Evolutionary conservation across 2,329 filamentous ascomycete species (phyloP), one percentile per base, ranked within the genome.

Genomic region (Alternaria consortialis): DNA sequence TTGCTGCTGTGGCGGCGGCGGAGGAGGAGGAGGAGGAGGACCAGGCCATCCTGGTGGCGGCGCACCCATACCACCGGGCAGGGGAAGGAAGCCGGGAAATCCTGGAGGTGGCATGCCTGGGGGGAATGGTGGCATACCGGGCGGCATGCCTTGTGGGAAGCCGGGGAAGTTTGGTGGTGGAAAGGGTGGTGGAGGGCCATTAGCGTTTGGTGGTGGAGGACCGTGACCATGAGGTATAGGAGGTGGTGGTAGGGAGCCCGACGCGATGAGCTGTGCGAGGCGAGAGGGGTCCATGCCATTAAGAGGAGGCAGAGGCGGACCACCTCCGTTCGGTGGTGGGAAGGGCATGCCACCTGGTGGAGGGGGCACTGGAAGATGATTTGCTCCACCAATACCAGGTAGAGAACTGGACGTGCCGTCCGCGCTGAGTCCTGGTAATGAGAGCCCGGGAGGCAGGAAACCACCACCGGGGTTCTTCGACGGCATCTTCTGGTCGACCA

Each of bases 401-500:
- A 86, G 80, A 50, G 66, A 79, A 46, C 82, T 70, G 75, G 83
- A 78, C 50, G 84, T 78, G 76, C 80, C 79, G 55, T 81, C 79
- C 25, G 70, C 65, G 47, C 62, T 71, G 65, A 74, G 71, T 31
- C 76, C 76, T 40, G 74, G 76, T 5, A 77, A 63, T 8, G 73
- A 73, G 46, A 80, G 73, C 32, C 88, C 91, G 7, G 88, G 90
- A 5, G 88, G 90, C 58, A 91, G 86, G 29, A 86, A 84, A 4
- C 86, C 76, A 23, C 61, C 57, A 20, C 79, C 79, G 20, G 85
- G 79, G 61, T 84, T 83, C 70, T 86, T 88, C 31, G 87, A 80
- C 20, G 86, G 90, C 86, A 91, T 92, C 79, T 91, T 91, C 77
- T 99, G 95, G 73, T 99, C 95, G 54, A 96, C 90, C 44, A 98